These are phyloP conservation scores for Trametes elegans DNA, from an alignment of 768 basidiomycete species.

Conservation along the genomic window DNA sequence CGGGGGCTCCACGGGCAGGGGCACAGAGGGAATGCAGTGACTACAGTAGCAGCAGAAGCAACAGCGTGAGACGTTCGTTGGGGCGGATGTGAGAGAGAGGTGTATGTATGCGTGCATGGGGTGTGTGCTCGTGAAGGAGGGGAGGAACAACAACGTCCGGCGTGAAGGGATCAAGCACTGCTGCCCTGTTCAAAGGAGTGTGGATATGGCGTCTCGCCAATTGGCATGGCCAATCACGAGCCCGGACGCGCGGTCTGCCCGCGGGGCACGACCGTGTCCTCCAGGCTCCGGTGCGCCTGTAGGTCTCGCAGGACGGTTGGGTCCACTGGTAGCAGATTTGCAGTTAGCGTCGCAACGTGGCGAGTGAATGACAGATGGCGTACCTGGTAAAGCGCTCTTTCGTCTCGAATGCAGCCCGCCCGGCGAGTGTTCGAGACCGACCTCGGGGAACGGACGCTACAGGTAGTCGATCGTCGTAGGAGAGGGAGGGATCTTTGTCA, in stretches of 20 bases:
- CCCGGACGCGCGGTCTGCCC: conserved; percentile 5
- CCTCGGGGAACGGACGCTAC: conserved; percentile 67
- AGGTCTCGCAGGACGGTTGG: conserved; percentile 85
- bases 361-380: conserved; percentile 8
- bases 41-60: conserved; percentile 6
- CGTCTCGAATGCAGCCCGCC: conserved; percentile 83
- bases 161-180: conserved; percentile 16
- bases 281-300: conserved; percentile 83
- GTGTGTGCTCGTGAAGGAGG: neutral
- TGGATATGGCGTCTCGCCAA: conserved; percentile 10
- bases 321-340: conserved; percentile 55
- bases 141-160: conserved; percentile 17
- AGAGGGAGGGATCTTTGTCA: conserved; percentile 16
- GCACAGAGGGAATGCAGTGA: conserved; percentile 10
- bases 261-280: conserved; percentile 36
- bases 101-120: conserved; percentile 16
- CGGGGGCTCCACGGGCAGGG: conserved; percentile 5
- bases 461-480: conserved; percentile 14
- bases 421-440: conserved; percentile 58
- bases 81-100: neutral
- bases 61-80: conserved; percentile 9
- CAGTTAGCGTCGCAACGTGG: conserved; percentile 1
- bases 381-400: conserved; percentile 66
- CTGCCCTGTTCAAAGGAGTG: conserved; percentile 15
- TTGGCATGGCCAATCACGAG: neutral